Base-by-base conservation (phyloP, 1,284 basidiomycete species). In the Fistulinella staudtii region DNA sequence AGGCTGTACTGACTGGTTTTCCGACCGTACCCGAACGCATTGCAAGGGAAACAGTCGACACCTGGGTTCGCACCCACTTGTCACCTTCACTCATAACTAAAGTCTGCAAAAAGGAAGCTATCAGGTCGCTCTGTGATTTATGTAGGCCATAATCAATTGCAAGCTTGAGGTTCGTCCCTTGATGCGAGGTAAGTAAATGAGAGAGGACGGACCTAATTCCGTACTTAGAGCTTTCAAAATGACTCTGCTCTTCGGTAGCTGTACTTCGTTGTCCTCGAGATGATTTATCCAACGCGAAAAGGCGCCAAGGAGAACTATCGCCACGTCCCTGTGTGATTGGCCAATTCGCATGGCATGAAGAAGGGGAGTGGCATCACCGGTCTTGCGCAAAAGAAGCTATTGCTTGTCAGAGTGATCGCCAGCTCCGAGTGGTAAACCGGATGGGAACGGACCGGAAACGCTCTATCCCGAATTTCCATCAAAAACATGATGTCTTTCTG, bases 11-110 rank as follows among this genome's bases (percentile, higher is more conserved):
- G 0, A 90, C 87, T 10, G 88, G 88, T 56, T 79, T 74, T 5
- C 82, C 84, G 44, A 71, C 71, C 11, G 74, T 74, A 2, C 83
- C 82, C 5, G 76, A 70, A 34, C 76, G 75, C 42, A 90, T 61
- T 7, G 85, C 82, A 38, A 78, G 70, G 0, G 76, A 72, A 38
- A 87, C 70, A 47, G 75, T 75, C 5, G 73, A 71, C 10, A 77
- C 75, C 53, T 86, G 79, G 0, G 74, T 69, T 40, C 66, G 67
- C 30, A 91, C 76, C 89, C 89, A 91, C 54, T 77, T 78, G 53
- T 89, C 87, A 15, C 88, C 88, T 68, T 91, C 87, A 50, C 85
- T 88, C 88, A 91, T 91, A 46, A 91, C 77, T 28, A 90, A 69
- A 7, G 85, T 87, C 64, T 91, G 88, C 55, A 91, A 65, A 61